Base-by-base conservation (phyloP, 2,329 filamentous ascomycete genomes). In the Rachicladosporium sp. region DNA sequence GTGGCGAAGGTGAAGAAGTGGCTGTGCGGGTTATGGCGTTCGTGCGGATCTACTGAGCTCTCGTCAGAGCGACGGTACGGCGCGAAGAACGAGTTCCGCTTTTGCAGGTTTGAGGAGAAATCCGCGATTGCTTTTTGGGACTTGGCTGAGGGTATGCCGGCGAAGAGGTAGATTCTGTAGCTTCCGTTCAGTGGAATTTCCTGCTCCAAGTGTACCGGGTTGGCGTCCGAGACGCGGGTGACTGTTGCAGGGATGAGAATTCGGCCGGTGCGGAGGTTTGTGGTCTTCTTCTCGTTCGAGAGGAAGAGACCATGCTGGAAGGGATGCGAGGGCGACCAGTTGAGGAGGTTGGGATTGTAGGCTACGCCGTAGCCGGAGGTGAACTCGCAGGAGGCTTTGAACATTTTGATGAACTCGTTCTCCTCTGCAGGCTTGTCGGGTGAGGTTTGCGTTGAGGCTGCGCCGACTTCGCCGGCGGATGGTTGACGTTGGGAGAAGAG, bases 341-440 rank as follows among this genome's bases (percentile, higher is more conserved):
- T 94, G 62, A 93, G 71, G 23, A 74, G 63, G 62, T 93, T 95
- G 39, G 82, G 71, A 47, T 79, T 73, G 66, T 94, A 94, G 23
- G 78, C 80, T 13, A 94, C 86, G 44, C 88, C 88, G 58, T 93
- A 94, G 42, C 88, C 88, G 47, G 82, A 87, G 8, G 87, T 94
- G 61, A 94, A 93, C 55, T 91, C 86, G 67, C 87, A 94, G 23
- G 78, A 78, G 42, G 84, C 83, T 60, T 94, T 94, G 70, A 94
- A 94, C 0, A 80, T 86, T 64, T 81, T 81, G 56, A 93, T 76
- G 57, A 95, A 94, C 8, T 82, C 77, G 54, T 88, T 88, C 43
- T 84, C 78, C 35, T 76, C 68, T 31, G 46, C 48, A 4, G 53
- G 49, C 10, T 56, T 50, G 3, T 57, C 55, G 4, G 44, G 47